phyloP scores from a whole-genome alignment of 257 asterid genomes.

The Penstemon eatonii region DNA sequence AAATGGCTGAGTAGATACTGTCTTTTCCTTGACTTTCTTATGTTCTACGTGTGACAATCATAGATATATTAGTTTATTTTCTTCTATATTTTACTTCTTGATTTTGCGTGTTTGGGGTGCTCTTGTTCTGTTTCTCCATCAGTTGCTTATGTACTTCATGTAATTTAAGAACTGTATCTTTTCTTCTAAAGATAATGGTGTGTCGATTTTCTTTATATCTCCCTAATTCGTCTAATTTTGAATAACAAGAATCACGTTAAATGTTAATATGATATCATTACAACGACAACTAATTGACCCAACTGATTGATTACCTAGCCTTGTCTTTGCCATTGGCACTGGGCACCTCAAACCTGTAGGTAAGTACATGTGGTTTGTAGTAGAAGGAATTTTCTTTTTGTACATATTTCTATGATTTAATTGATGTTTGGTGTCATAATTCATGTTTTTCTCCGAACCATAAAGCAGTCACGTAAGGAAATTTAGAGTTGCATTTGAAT shows the following conservation, averaged over 20 bases:
- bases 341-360: conserved; percentile 7
- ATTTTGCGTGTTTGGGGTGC: neutral
- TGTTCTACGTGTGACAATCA: neutral
- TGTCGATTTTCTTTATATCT: neutral
- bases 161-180: conserved; percentile 9
- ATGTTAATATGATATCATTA: too few relatives aligned
- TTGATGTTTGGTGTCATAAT: conserved; percentile 3
- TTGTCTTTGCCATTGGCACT: neutral
- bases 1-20: conserved; percentile 50
- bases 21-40: neutral
- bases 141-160: neutral
- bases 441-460: neutral
- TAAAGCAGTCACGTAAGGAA: neutral
- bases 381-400: neutral
- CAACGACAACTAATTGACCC: too few relatives aligned
- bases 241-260: too few relatives aligned
- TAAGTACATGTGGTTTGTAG: neutral
- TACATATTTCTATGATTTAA: neutral
- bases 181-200: neutral
- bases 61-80: neutral
- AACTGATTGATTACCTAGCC: too few relatives aligned
- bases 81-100: neutral
- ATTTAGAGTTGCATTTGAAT: neutral
- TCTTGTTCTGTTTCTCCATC: neutral
- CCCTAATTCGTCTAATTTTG: too few relatives aligned